Base-by-base conservation (phyloP, 768 basidiomycete genomes). In the Nevesoporus exiguus region DNA sequence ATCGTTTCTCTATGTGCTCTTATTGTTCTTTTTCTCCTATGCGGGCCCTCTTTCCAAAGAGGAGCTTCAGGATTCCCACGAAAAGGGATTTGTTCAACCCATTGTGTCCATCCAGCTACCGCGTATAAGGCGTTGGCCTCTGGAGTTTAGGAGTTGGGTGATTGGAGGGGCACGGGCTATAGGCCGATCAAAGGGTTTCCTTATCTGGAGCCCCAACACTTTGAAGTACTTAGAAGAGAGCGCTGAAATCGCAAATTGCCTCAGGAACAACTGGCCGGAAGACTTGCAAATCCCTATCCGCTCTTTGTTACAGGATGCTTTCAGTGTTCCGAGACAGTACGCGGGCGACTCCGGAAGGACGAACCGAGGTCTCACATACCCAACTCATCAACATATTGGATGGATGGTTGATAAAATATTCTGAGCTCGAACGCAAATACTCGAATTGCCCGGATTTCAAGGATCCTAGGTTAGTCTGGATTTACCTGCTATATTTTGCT, bases 121-220 rank as follows among this genome's bases (percentile, higher is more conserved):
- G 1, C 59, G 61, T 24, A n/a, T 50, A 6, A 30, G 54, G 31
- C 9, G 5, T 24, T 61, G 62, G 60, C 60, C 62, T 0, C 0
- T n/a, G 19, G 5, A 21, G 29, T 56, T 36, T 22, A 31, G 41
- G 19, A 6, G 19, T 2, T 49, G 47, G 47, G 47, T 25, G 0
- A 34, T 37, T 25, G 36, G 47, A 2, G 1, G n/a, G 5, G 1
- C 47, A 1, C 4, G 3, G 14, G 3, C 5, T 3, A 24, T 47
- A 14, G 34, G 3, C 24, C 2, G 6, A 17, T 1, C 3, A 7
- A 48, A 47, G 30, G 11, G 2, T 9, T 10, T 22, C 7, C 11
- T 17, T 22, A 22, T 41, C 22, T 22, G 11, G 33, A 8, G n/a
- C 6, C 6, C 14, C 3, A 1, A 25, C 13, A 36, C 14, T n/a